Conservation (phyloP, 2,329 filamentous ascomycete genomes). For the Meredithiella fracta region DNA sequence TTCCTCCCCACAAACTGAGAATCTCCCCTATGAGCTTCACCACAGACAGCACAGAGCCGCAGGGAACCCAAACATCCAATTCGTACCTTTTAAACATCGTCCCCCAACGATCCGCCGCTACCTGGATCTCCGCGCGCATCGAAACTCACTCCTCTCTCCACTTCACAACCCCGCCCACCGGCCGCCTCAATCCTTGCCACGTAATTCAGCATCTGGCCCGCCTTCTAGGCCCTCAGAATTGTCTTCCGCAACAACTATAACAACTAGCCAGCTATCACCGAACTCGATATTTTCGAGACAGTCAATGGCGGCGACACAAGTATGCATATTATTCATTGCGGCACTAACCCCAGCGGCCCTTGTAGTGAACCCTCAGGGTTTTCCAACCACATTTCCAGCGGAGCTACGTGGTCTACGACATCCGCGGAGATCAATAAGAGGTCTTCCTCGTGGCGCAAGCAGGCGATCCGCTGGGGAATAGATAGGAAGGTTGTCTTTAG, state of each 20-base stretch:
- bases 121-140: conserved; percentile 30
- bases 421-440: conserved; percentile 22
- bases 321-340: conserved; percentile 28
- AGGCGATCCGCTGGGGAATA: conserved; percentile 23
- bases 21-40: background rate
- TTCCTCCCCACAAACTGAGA: background rate
- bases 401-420: conserved; percentile 20
- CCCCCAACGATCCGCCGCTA: conserved; percentile 12
- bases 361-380: conserved; percentile 27
- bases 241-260: conserved; percentile 23
- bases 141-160: conserved; percentile 23
- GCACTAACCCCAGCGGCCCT: conserved; percentile 23
- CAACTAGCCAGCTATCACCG: conserved; percentile 27
- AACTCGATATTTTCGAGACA: conserved; percentile 30
- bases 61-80: background rate
- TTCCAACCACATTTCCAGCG: conserved; percentile 13
- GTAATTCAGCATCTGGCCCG: conserved; percentile 31
- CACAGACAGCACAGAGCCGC: background rate
- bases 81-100: conserved; percentile 10
- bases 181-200: conserved; percentile 16
- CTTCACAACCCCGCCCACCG: conserved; percentile 20
- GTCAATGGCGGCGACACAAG: conserved; percentile 24
- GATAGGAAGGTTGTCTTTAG: conserved; percentile 20
- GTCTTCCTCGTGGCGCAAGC: conserved; percentile 17
- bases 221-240: conserved; percentile 30